Base-by-base conservation (phyloP, 495 filamentous ascomycete genomes). In the Penicillium waksmanii region DNA sequence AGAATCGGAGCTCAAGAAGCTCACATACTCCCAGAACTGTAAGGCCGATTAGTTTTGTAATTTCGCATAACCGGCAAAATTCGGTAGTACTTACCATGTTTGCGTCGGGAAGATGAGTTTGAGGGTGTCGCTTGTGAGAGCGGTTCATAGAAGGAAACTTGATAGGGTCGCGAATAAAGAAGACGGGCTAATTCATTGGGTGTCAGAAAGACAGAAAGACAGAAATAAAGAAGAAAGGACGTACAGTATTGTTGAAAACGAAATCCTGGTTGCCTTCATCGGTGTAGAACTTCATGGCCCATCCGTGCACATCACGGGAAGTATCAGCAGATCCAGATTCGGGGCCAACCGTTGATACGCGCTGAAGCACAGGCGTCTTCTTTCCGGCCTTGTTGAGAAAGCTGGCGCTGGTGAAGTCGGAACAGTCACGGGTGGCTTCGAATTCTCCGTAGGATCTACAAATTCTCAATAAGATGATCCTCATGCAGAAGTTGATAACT, bases 181-280 rank as follows among this genome's bases (percentile, higher is more conserved):
- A 84, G 0, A 84, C 72, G 1, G 76, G 77, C 53, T 73, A 58
- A 11, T 11, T 17, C 5, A 23, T 3, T 23, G 3, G 23, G 23
- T 23, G 3, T 23, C 23, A 23, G 23, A 23, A 23, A 23, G 23
- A 2, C 23, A 23, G 23, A 23, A 23, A 23, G 23, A 23, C 1
- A 3, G 23, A 3, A 23, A 23, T 23, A 23, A 23, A 2, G 23
- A 23, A 23, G 23, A 23, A 23, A 23, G 23, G 23, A 23, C 23
- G 23, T 23, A 74, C 68, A 0, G 65, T 69, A 21, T 73, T 71
- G 55, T 75, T 74, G 17, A 70, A 68, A 19, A 78, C 75, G 57
- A 67, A 70, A 59, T 93, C 90, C 67, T 84, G 86, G 66, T 92
- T 92, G 8, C 89, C 89, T 64, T 95, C 88, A 31, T 89, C 78